Evolutionary conservation across 768 basidiomycete species (phyloP).

Genomic region (Boletus vinaceobasis): DNA sequence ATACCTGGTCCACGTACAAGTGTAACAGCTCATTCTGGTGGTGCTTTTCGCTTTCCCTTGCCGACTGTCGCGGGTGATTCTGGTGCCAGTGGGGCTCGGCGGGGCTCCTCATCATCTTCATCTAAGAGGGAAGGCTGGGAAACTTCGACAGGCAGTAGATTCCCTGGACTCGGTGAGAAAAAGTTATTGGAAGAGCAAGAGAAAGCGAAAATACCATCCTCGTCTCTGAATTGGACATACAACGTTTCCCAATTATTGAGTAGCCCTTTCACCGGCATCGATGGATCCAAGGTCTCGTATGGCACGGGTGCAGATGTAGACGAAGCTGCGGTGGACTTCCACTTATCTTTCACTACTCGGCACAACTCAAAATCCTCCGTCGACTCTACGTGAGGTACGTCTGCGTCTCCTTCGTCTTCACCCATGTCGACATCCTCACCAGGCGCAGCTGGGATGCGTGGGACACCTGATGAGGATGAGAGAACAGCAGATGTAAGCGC

Average conservation of each 20-base stretch:
- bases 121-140: slow-evolving; percentile 56
- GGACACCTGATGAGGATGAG: slow-evolving; percentile 22
- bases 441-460: slow-evolving; percentile 30
- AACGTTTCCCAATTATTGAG: slow-evolving; percentile 64
- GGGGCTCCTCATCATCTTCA: slow-evolving; percentile 53
- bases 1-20: background rate
- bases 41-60: slow-evolving; percentile 68
- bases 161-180: slow-evolving; percentile 38
- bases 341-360: slow-evolving; percentile 49
- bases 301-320: slow-evolving; percentile 14
- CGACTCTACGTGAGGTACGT: slow-evolving; percentile 35
- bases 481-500: slow-evolving; percentile 53
- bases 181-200: background rate
- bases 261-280: slow-evolving; percentile 45
- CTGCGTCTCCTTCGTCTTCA: slow-evolving; percentile 6
- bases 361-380: slow-evolving; percentile 64
- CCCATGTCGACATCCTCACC: slow-evolving; percentile 26
- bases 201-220: slow-evolving; percentile 42
- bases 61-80: slow-evolving; percentile 20
- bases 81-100: slow-evolving; percentile 27
- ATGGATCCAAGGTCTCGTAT: slow-evolving; percentile 50
- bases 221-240: slow-evolving; percentile 65
- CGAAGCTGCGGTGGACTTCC: slow-evolving; percentile 36
- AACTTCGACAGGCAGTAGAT: slow-evolving; percentile 56
- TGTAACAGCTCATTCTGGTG: slow-evolving; percentile 20